Conservation (phyloP, 768 basidiomycete genomes). For the Agaricus bisporus region DNA sequence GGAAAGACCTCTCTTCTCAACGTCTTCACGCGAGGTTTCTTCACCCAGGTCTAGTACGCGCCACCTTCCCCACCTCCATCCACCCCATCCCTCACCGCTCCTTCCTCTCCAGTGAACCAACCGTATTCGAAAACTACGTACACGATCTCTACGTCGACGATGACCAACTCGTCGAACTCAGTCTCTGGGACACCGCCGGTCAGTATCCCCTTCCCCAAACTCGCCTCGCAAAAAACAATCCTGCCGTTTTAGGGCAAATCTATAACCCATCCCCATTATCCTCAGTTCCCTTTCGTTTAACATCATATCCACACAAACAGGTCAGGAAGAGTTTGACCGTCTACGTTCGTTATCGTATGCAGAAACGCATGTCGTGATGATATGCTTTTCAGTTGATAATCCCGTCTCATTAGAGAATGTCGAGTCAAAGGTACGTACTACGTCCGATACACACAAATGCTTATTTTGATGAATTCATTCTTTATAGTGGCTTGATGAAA, state of each 20-base stretch:
- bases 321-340: conserved; percentile 94
- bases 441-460: neutral
- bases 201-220: conserved; percentile 19
- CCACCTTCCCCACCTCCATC: conserved; percentile 2
- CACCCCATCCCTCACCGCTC: neutral
- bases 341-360: conserved; percentile 93
- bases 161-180: conserved; percentile 83
- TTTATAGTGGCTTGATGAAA: conserved; percentile 86
- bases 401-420: conserved; percentile 94
- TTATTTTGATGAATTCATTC: neutral
- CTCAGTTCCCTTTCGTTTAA: conserved; percentile 10
- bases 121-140: conserved; percentile 97
- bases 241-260: neutral
- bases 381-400: conserved; percentile 96
- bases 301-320: conserved; percentile 31
- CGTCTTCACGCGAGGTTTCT: conserved; percentile 87
- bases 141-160: conserved; percentile 88
- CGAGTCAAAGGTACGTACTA: conserved; percentile 73
- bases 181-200: conserved; percentile 98
- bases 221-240: neutral
- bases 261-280: conserved; percentile 4
- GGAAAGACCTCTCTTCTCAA: conserved; percentile 84
- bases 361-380: conserved; percentile 93
- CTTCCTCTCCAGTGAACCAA: conserved; percentile 59
- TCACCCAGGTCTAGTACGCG: conserved; percentile 88